Conservation (phyloP, 83 land plant species). For the Picea abies region DNA sequence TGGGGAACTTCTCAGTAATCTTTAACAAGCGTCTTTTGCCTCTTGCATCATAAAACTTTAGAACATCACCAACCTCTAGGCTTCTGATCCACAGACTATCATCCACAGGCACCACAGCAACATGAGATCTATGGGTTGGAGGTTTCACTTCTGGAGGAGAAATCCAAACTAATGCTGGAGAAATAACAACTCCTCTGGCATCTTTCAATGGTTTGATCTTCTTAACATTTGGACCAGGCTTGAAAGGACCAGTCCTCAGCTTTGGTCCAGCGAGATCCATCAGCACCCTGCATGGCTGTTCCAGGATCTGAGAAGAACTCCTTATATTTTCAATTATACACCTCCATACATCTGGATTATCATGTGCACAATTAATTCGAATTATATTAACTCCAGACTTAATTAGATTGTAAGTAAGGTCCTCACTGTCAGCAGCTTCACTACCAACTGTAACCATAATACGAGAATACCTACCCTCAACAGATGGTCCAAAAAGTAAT, state of each 20-base stretch:
- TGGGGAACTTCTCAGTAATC: conserved; percentile 28
- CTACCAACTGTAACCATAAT: conserved; percentile 64
- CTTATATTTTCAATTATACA: conserved; percentile 40
- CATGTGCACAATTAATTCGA: conserved; percentile 73
- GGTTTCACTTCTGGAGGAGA: conserved; percentile 32
- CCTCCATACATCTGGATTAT: conserved; percentile 45
- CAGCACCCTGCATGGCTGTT: conserved; percentile 54
- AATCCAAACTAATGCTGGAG: conserved; percentile 59
- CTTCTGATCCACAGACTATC: conserved; percentile 29
- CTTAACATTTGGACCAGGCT: conserved; percentile 41
- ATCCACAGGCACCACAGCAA: conserved; percentile 40
- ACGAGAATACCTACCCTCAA: conserved; percentile 22
- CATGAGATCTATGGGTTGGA: conserved; percentile 35
- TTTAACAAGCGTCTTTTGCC: conserved; percentile 41
- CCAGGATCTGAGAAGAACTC: conserved; percentile 50
- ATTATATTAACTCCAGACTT: conserved; percentile 47
- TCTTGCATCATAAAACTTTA: conserved; percentile 46
- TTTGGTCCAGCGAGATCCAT: conserved; percentile 78
- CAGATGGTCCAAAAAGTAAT: conserved; percentile 40
- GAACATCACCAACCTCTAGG: conserved; percentile 37
- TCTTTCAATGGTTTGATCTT: conserved; percentile 54
- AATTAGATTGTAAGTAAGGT: conserved; percentile 36
- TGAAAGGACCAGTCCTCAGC: conserved; percentile 54
- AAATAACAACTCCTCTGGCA: conserved; percentile 35
- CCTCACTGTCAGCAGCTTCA: conserved; percentile 42